Evolutionary conservation across 2,329 filamentous ascomycete species (phyloP).

Genomic region (Tolypocladium tundrense): DNA sequence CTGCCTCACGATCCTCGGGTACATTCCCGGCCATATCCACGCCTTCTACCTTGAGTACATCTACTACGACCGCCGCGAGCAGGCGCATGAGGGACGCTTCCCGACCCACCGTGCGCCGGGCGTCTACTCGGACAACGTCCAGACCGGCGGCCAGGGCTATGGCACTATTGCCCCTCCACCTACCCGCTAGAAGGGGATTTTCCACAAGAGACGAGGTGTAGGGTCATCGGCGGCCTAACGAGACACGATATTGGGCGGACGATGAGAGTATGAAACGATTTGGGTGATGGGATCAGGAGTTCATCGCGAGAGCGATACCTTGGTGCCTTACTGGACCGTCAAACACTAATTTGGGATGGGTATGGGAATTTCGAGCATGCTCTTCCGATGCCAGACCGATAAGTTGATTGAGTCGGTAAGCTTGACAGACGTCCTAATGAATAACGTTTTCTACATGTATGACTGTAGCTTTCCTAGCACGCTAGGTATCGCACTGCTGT

Average conservation of each 20-base stretch:
- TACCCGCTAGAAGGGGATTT: constrained; percentile 2
- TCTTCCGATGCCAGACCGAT: background rate
- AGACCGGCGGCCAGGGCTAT: constrained; percentile 60
- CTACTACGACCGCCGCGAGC: constrained; percentile 66
- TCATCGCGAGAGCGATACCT: background rate
- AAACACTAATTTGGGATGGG: background rate
- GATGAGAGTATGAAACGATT: background rate
- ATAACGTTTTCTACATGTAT: too few relatives aligned
- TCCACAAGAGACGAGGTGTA: background rate
- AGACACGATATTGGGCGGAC: background rate
- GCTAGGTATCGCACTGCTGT: background rate
- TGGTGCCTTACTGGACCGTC: background rate
- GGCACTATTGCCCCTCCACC: constrained; percentile 33
- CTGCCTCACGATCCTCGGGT: constrained; percentile 56
- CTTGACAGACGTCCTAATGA: background rate
- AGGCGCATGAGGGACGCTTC: constrained; percentile 46
- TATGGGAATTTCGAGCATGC: background rate
- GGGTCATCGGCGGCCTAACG: background rate
- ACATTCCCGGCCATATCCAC: constrained; percentile 68
- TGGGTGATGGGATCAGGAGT: background rate
- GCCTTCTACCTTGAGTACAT: constrained; percentile 77
- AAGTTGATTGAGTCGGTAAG: too few relatives aligned
- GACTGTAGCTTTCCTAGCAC: background rate
- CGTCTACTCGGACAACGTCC: constrained; percentile 63
- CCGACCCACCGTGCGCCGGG: constrained; percentile 49